Evolutionary conservation across 495 filamentous ascomycete species (phyloP), one percentile per base, ranked within the genome.

Genomic region (Penicillium parvum): DNA sequence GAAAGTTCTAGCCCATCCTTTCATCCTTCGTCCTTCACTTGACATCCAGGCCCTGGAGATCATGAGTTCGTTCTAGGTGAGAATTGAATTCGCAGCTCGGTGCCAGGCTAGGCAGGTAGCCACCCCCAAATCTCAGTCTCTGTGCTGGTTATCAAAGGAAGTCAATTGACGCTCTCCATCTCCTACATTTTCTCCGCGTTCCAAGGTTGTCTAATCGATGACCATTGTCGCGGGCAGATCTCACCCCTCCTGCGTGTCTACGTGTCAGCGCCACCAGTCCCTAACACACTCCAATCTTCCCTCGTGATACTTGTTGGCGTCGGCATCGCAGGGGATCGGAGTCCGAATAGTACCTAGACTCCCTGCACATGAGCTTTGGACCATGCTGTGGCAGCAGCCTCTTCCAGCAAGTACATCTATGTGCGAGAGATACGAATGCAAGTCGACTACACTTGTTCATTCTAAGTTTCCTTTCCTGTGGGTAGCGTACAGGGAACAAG

Each of bases 211-310:
- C n/a, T n/a, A n/a, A n/a, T n/a, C n/a, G n/a, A n/a, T n/a, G n/a
- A n/a, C n/a, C n/a, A n/a, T n/a, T n/a, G n/a, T n/a, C n/a, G n/a
- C 12, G 16, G 14, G 14, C 12, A 30, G 14, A 11, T 25, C 14
- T n/a, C 35, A 37, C 35, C 35, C 35, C 33, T 17, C 23, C 30
- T 20, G n/a, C n/a, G n/a, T n/a, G n/a, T 42, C 29, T 39, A 61
- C 57, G 57, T 61, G 57, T 61, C 57, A 58, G 48, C 57, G 57
- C 57, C 57, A 61, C 57, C 40, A 52, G 40, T 26, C 26, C 28
- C 20, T 5, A 17, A 23, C n/a, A 11, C 20, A 21, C 18, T 23
- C 30, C 34, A 37, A 41, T 37, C 36, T 36, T 42, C 32, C 39
- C 42, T 45, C 45, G 38, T 56, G 49, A 59, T 55, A 37, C n/a